Conservation (phyloP, 2,329 filamentous ascomycete species). For the Alternaria solani region DNA sequence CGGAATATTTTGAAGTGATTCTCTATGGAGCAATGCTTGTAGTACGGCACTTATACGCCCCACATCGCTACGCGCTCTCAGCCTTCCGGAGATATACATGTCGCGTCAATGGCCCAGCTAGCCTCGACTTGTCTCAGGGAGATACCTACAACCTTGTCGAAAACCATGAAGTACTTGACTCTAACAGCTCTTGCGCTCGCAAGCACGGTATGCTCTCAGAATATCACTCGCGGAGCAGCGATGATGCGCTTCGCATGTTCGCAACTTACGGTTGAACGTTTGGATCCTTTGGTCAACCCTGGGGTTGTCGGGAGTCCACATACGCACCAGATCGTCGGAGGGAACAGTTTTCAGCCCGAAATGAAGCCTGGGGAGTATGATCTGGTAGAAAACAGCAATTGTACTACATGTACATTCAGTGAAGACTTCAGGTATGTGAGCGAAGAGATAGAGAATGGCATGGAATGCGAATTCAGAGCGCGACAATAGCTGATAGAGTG, state of each 20-base stretch:
- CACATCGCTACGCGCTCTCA: not conserved
- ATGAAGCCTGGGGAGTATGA: conserved; percentile 40
- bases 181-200: not conserved
- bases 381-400: conserved; percentile 30
- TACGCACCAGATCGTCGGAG: conserved; percentile 42
- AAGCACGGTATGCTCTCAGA: conserved; percentile 7
- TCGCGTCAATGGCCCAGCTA: not conserved
- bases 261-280: conserved; percentile 39
- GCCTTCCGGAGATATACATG: not conserved
- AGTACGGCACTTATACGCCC: not conserved
- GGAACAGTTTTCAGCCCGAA: conserved; percentile 36
- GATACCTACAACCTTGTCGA: not conserved
- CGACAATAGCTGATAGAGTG: not conserved
- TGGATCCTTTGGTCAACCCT: conserved; percentile 42
- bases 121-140: not conserved
- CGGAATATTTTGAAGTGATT: not conserved
- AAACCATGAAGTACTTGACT: conserved; percentile 4
- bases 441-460: not conserved
- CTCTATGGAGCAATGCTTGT: not conserved
- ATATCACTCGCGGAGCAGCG: conserved; percentile 9
- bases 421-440: conserved; percentile 26
- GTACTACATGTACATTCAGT: conserved; percentile 41
- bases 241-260: conserved; percentile 40
- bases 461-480: too few relatives aligned
- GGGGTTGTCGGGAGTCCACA: conserved; percentile 38